A percentile compares a stretch with the other conserved stretches of the same genome.
phyloP scores from a whole-genome alignment of 495 filamentous ascomycete species.

The Chaetomium fimeti region DNA sequence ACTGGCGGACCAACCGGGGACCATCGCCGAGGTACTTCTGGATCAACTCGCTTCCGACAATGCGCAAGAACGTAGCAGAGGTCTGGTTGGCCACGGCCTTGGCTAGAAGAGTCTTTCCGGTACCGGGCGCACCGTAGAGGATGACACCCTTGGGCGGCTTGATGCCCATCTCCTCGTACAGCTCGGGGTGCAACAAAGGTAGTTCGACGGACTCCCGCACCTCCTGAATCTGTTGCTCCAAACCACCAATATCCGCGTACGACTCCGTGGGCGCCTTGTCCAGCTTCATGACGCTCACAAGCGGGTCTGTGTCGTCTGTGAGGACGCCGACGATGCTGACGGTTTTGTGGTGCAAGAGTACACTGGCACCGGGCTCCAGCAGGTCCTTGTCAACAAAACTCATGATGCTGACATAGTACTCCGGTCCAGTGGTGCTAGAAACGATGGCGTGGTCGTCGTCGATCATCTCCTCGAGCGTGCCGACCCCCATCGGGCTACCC shows the following conservation, averaged over 20 bases:
- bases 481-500: conserved; percentile 97
- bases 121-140: conserved; percentile 95
- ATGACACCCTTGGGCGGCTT: conserved; percentile 99
- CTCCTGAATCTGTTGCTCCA: conserved; percentile 95
- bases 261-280: conserved; percentile 98
- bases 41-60: conserved; percentile 96
- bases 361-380: conserved; percentile 92
- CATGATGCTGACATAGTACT: conserved; percentile 99
- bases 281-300: conserved; percentile 98
- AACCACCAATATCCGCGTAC: conserved; percentile 96
- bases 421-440: conserved; percentile 91
- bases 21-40: conserved; percentile 99
- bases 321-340: conserved; percentile 97
- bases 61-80: conserved; percentile 95
- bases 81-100: conserved; percentile 99
- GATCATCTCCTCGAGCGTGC: conserved; percentile 97
- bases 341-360: conserved; percentile 94
- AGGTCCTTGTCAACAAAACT: conserved; percentile 99
- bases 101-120: conserved; percentile 93
- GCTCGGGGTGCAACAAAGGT: conserved; percentile 90
- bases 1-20: conserved; percentile 88
- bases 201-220: conserved; percentile 96
- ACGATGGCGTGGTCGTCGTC: conserved; percentile 99
- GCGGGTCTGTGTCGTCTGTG: conserved; percentile 92
- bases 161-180: conserved; percentile 99